These are phyloP conservation scores for Populus tomentosa DNA, from an alignment of 441 rosid species.

Conservation along the genomic window DNA sequence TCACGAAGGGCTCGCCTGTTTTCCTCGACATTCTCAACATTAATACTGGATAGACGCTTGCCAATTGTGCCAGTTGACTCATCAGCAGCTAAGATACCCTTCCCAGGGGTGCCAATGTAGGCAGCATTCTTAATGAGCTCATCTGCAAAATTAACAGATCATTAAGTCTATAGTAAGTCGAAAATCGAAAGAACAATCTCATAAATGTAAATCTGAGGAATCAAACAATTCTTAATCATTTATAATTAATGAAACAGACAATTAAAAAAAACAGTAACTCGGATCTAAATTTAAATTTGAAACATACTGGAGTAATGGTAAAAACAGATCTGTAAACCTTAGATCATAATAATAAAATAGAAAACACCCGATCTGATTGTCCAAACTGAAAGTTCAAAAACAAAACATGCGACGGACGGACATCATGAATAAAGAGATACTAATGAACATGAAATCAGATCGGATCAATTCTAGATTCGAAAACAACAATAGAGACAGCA, in stretches of 20 bases:
- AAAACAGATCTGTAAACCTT: not conserved
- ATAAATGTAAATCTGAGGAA: not conserved
- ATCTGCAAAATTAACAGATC: slow-evolving; percentile 28
- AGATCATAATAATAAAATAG: too few relatives aligned
- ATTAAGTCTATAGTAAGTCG: not conserved
- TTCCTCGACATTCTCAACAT: slow-evolving; percentile 77
- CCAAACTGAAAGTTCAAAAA: not conserved
- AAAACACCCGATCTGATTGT: not conserved
- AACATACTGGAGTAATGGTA: not conserved
- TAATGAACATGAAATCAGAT: not conserved
- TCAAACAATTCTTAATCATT: not conserved
- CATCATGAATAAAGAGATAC: not conserved
- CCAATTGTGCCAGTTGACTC: slow-evolving; percentile 99
- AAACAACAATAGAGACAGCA: not conserved
- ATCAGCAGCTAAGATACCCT: slow-evolving; percentile 87
- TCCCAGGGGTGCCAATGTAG: slow-evolving; percentile 68
- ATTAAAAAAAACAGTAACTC: not conserved
- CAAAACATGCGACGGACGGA: not conserved
- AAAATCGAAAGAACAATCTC: not conserved
- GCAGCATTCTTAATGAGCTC: slow-evolving; percentile 69
- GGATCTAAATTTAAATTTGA: not conserved
- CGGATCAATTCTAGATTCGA: not conserved
- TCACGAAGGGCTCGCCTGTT: slow-evolving; percentile 91
- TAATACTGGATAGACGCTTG: slow-evolving; percentile 85
- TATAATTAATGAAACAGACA: too few relatives aligned